Evolutionary conservation across 768 basidiomycete genomes (phyloP).

Genomic region (Nidularia sp.): DNA sequence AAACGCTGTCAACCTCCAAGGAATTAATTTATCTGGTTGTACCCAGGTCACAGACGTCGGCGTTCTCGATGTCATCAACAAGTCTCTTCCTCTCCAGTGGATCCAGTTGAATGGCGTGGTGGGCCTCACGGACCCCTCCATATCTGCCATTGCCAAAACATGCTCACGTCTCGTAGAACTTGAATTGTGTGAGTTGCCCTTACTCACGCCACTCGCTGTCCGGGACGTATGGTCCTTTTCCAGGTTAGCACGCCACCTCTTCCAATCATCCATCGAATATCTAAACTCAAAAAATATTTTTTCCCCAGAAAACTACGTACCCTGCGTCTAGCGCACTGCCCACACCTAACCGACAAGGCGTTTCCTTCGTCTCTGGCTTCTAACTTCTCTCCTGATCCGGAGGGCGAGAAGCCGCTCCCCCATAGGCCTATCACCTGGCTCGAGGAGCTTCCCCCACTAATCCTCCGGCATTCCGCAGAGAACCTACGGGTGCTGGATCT

Average conservation of each 20-base stretch:
- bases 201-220: constrained; percentile 64
- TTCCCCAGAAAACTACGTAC: constrained; percentile 59
- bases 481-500: constrained; percentile 79
- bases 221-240: constrained; percentile 83
- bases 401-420: constrained; percentile 47
- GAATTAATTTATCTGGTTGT: constrained; percentile 76
- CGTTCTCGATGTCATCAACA: constrained; percentile 64
- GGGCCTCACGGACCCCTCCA: constrained; percentile 52
- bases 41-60: constrained; percentile 73
- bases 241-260: constrained; percentile 31
- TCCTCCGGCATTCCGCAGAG: constrained; percentile 62
- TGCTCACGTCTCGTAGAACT: constrained; percentile 80
- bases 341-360: constrained; percentile 70
- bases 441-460: constrained; percentile 59
- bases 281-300: too few species aligned
- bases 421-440: constrained; percentile 55
- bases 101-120: constrained; percentile 69
- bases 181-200: constrained; percentile 68
- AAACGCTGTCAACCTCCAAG: constrained; percentile 63
- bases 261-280: not conserved
- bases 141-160: constrained; percentile 68
- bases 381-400: constrained; percentile 13
- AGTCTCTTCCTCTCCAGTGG: constrained; percentile 67
- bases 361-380: constrained; percentile 54
- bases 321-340: constrained; percentile 75